These are phyloP conservation scores for Penicillium argentinense DNA, from an alignment of 495 filamentous ascomycete species.

Conservation along the genomic window DNA sequence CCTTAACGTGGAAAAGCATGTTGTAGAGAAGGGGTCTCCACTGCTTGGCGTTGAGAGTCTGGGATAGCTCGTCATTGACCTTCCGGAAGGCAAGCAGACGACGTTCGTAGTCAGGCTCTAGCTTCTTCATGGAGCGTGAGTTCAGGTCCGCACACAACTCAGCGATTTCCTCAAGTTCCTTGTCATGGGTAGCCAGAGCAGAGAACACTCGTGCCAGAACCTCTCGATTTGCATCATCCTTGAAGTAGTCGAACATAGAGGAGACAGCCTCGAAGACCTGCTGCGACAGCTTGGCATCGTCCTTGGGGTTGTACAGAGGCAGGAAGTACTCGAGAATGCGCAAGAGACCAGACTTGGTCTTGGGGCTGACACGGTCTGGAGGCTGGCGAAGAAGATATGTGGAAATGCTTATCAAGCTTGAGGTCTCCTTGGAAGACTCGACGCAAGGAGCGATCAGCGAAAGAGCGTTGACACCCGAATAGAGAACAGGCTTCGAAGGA, in stretches of 20 bases:
- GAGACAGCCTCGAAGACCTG: conserved; percentile 62
- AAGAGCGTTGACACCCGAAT: conserved; percentile 73
- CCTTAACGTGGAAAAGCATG: conserved; percentile 82
- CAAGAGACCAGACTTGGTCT: conserved; percentile 78
- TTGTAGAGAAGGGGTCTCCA: conserved; percentile 93
- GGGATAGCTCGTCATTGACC: conserved; percentile 58
- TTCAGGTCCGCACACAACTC: conserved; percentile 78
- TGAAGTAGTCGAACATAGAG: conserved; percentile 83
- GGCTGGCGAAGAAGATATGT: conserved; percentile 84
- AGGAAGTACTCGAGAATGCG: conserved; percentile 74
- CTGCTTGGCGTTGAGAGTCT: conserved; percentile 64
- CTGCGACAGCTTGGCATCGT: conserved; percentile 44
- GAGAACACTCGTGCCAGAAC: conserved; percentile 68
- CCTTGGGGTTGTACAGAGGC: conserved; percentile 55
- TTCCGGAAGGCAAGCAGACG: conserved; percentile 73
- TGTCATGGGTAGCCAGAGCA: conserved; percentile 63
- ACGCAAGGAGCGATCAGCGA: conserved; percentile 74
- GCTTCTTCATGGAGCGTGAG: conserved; percentile 60
- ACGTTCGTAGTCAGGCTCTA: conserved; percentile 84
- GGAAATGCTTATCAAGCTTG: conserved; percentile 70
- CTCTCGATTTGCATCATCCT: conserved; percentile 70
- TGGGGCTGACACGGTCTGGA: conserved; percentile 72
- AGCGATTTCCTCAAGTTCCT: conserved; percentile 61
- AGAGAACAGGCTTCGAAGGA: conserved; percentile 69
- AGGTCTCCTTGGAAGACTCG: conserved; percentile 64